phyloP scores from a whole-genome alignment of 768 basidiomycete genomes.

The Xanthoconium stramineum region DNA sequence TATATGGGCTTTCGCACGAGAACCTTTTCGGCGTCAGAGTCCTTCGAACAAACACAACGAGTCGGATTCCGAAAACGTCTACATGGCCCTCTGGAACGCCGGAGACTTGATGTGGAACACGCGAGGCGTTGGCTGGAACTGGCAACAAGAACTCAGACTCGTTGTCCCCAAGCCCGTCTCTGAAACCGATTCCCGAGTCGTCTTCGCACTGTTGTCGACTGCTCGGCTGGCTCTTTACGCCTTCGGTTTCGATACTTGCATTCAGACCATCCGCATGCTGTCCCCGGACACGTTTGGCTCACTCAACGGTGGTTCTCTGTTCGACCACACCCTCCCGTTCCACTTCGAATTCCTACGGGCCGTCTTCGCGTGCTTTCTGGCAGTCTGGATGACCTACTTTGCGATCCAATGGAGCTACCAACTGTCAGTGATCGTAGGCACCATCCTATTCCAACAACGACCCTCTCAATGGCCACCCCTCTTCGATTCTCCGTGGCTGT shows the following conservation, averaged over 20 bases:
- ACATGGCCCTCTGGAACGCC: conserved; percentile 21
- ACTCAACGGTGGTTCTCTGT: conserved; percentile 35
- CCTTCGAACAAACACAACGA: not conserved
- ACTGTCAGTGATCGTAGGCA: conserved; percentile 39
- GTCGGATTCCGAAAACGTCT: conserved; percentile 1
- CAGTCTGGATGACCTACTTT: conserved; percentile 36
- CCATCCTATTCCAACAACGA: conserved; percentile 45
- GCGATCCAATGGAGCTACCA: conserved; percentile 44
- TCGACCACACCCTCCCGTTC: conserved; percentile 31
- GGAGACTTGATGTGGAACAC: conserved; percentile 22
- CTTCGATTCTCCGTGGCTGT: conserved; percentile 54
- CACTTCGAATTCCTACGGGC: conserved; percentile 37
- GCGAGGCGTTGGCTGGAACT: conserved; percentile 30
- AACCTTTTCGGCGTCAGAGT: conserved; percentile 9
- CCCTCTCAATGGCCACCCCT: conserved; percentile 60
- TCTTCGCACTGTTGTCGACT: conserved; percentile 15
- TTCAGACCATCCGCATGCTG: conserved; percentile 23
- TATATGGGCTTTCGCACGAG: conserved; percentile 17
- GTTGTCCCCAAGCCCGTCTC: conserved; percentile 7
- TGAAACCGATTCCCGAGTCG: conserved; percentile 6
- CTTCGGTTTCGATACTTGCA: conserved; percentile 11
- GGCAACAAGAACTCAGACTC: conserved; percentile 15
- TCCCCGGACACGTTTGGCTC: conserved; percentile 39
- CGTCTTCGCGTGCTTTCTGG: conserved; percentile 39
- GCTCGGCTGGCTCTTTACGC: not conserved